Conservation (phyloP, 192 early-diverging fungal genomes). For the Rhizoclosmatium globosum region DNA sequence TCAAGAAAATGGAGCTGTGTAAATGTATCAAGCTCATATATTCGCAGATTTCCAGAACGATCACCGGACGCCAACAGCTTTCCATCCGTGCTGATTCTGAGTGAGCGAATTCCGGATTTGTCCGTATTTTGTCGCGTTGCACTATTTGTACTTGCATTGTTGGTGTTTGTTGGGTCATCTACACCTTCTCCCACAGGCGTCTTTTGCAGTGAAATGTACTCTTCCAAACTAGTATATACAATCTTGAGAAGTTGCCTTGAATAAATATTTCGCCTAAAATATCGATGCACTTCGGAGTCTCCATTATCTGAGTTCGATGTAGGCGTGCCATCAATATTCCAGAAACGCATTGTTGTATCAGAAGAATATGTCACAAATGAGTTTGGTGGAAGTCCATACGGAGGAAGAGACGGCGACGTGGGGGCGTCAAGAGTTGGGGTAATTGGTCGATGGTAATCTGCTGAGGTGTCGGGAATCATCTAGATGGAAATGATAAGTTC, state of each 20-base stretch:
- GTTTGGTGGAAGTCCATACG: conserved; percentile 55
- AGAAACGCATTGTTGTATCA: conserved; percentile 81
- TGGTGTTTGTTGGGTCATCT: background rate
- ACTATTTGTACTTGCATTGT: background rate
- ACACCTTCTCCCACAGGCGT: background rate
- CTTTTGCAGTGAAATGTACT: background rate
- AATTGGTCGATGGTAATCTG: background rate
- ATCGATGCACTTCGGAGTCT: conserved; percentile 14
- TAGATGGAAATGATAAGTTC: conserved; percentile 8
- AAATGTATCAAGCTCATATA: conserved; percentile 68
- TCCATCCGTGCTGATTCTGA: conserved; percentile 71
- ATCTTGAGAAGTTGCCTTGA: conserved; percentile 67
- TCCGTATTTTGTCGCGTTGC: conserved; percentile 1
- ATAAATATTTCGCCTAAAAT: conserved; percentile 65
- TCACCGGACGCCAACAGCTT: conserved; percentile 76
- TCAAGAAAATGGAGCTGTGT: conserved; percentile 70
- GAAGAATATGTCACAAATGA: conserved; percentile 79
- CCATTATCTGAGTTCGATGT: too few species aligned
- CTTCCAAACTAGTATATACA: conserved; percentile 63
- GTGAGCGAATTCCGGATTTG: conserved; percentile 73
- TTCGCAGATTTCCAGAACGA: conserved; percentile 72
- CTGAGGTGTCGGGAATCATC: conserved; percentile 47
- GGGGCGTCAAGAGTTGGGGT: conserved; percentile 6
- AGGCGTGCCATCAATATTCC: conserved; percentile 74
- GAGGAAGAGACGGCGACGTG: background rate